Base-by-base conservation (phyloP, 768 basidiomycete genomes). In the Podaxis sp. region DNA sequence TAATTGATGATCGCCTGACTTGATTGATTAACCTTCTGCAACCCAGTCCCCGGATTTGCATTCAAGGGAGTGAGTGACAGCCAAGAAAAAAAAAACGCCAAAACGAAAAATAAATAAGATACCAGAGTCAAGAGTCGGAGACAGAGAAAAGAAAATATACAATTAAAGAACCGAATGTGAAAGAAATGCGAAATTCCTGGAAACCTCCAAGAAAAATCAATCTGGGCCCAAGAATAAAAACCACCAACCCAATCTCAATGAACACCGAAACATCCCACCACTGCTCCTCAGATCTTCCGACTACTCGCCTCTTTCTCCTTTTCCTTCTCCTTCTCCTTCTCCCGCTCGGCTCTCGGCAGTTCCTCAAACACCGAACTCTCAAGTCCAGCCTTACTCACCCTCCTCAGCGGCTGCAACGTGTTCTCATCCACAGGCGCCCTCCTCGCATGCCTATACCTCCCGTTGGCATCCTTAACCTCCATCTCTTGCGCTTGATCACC, bases 381-480 rank as follows among this genome's bases (percentile, higher is more conserved):
- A 64, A 97, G 73, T 35, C 95, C 95, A 4, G 95, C 94, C 75
- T 97, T 97, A 71, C 91, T 94, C 62, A 94, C 94, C 64, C 95
- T 79, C 62, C 95, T 77, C 80, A 91, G 81, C 27, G 95, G 95
- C 71, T 96, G 94, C 64, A 96, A 73, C 37, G 95, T 96, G 46
- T 77, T 88, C 73, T 92, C 89, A 68, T 95, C 83, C 27, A 95
- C 93, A 2, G 95, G 94, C 28, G 93, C 92, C 47, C 88, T 81
- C 64, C 94, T 80, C 57, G 89, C 88, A 74, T 95, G 95, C 50
- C 93, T 77, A 75, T 95, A 96, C 59, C 94, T 82, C 55, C 95
- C 95, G 64, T 79, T 82, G 13, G 83, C 82, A 70, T 96, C 94
- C 71, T 89, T 89, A 59, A 97, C 86, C 77, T 97, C 95, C 82